Base-by-base conservation (phyloP, 225 moss, liverwort and hornwort species). In the Takakia lepidozioides region DNA sequence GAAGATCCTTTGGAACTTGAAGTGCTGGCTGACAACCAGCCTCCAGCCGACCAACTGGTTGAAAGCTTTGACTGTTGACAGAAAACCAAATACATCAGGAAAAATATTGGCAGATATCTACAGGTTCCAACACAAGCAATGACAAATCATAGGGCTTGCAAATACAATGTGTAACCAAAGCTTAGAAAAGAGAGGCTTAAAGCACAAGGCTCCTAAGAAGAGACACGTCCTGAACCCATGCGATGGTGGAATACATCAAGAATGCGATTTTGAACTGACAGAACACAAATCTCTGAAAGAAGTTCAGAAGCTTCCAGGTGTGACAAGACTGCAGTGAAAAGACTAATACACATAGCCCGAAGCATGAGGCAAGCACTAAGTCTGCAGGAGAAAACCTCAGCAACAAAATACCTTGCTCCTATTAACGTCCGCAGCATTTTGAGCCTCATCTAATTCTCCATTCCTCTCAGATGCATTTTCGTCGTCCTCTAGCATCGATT, bases 1-100 rank as follows among this genome's bases (percentile, higher is more conserved):
- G 93, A 93, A 0, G 93, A 93, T 3, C 75, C 72, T 47, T 81
- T 86, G 0, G 93, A 93, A 18, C 88, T 85, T 10, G 64, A 57
- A 17, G 57, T 39, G 53, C 69, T 69, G 0, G 82, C 65, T 11
- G 93, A 74, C 13, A 71, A 62, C 11, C 77, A 56, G 5, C 72
- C 69, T 5, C 55, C 78, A 5, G 66, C 49, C 0, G 78, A 83
- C 92, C 88, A 88, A 61, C 80, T 85, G 5, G 71, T 66, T 8
- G 69, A 65, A 1, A 69, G 69, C 2, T 27, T 11, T 15, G 2
- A 48, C 25, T 40, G 40, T 16, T 19, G 40, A 40, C 1, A 40
- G 6, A 13, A 40, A 40, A 40, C 5, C 8, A 0, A 19, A 17
- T 40, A n/a, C 1, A 2, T 6, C 18, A 3, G n/a, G n/a, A n/a